Base-by-base conservation (phyloP, 495 filamentous ascomycete genomes). In the Immersiella caudata region DNA sequence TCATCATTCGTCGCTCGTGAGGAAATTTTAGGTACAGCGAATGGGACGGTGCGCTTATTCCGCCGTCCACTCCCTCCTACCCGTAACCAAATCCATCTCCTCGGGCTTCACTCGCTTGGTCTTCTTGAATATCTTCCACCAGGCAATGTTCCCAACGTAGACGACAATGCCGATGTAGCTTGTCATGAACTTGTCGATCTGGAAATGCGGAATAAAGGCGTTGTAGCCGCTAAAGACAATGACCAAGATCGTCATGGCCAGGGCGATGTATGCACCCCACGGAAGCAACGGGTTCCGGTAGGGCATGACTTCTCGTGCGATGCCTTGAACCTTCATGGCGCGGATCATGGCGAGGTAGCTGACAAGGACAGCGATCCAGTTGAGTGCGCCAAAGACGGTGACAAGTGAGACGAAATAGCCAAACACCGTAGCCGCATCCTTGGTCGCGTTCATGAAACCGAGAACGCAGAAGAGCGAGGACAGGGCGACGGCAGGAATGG, bases 391-490 rank as follows among this genome's bases (percentile, higher is more conserved):
- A 73, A 93, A 91, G 70, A 94, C 90, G 36, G 89, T 91, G 35
- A 89, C 89, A 33, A 97, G 82, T 74, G 94, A 93, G 68, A 95
- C 89, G 67, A 97, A 95, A 83, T 94, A 95, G 24, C 79, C 83
- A 76, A 96, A 96, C 2, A 96, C 91, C 0, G 76, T 82, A 62
- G 83, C 83, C 0, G 91, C 87, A 70, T 87, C 86, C 68, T 83
- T 86, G 62, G 84, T 83, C 0, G 93, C 90, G 75, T 92, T 94
- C 82, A 96, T 86, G 80, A 88, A 94, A 8, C 90, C 92, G 7
- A 96, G 83, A 1, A 89, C 82, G 25, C 84, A 85, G 73, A 96
- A 87, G 0, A 82, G 4, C 2, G 89, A 79, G 12, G 86, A 89
- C 0, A 88, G 70, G 0, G 72, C 81, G 14, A 97, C 86, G 0